Base-by-base conservation (phyloP, 2,329 filamentous ascomycete species). In the Ascochyta viciae-villosae region DNA sequence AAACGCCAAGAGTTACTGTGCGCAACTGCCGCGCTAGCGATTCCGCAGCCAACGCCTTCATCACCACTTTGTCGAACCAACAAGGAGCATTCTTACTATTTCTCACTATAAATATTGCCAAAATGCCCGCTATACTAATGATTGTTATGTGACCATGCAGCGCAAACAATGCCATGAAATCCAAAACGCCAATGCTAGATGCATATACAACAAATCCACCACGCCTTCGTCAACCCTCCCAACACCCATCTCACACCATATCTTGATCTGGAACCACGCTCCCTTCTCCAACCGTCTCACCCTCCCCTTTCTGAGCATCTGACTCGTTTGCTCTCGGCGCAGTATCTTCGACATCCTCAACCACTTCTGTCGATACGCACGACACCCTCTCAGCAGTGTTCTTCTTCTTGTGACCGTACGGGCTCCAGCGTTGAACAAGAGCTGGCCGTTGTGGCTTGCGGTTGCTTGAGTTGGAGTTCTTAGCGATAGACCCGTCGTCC, bases 401-500 rank as follows among this genome's bases (percentile, higher is more conserved):
- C 51, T 68, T 74, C 54, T 60, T 65, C 54, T 73, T 69, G 7
- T 69, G 63, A 1, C 65, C 67, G 41, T 76, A 76, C 1, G 73
- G 73, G 31, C 60, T 70, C 72, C 72, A 75, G 9, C 73, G 64
- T 10, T 66, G 65, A n/a, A 60, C 67, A 15, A 65, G 56, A 4
- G 63, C 51, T 35, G 62, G 65, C 35, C 66, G 57, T 22, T 66
- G 61, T 6, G 72, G 64, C 22, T 67, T 73, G 10, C 73, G 68
- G 29, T 74, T 74, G 41, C 54, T 68, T 8, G 70, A 69, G 24
- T 68, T 71, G 4, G 72, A 71, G 23, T 75, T 76, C 54, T 69
- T 75, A 23, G 74, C 54, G 23, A 76, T 76, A 8, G 71, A 73
- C 0, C 74, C 74, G 47, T 75, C 70, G 39, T 74, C 71, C 68